These are phyloP conservation scores for Trametes hirsuta DNA, from an alignment of 1,284 basidiomycete species.

Conservation along the genomic window DNA sequence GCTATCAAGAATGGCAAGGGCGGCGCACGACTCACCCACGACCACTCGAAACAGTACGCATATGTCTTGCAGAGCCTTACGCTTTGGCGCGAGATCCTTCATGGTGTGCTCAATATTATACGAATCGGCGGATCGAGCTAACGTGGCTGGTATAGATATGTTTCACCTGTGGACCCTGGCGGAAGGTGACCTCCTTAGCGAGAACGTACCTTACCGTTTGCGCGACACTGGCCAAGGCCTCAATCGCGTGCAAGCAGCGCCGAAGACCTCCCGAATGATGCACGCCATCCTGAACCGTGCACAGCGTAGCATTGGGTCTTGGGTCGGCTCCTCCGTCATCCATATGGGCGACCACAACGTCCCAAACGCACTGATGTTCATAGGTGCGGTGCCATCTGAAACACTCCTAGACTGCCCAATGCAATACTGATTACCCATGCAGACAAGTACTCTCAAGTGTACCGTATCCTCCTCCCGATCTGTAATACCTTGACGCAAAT, in stretches of 20 bases:
- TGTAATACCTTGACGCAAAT: constrained; percentile 78
- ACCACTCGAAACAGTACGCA: constrained; percentile 79
- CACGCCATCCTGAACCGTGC: constrained; percentile 79
- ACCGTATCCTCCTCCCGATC: constrained; percentile 82
- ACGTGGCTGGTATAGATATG: constrained; percentile 59
- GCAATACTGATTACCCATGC: background rate
- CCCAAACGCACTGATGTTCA: constrained; percentile 84
- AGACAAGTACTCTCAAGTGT: constrained; percentile 88
- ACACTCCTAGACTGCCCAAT: background rate
- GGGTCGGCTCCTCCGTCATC: constrained; percentile 66
- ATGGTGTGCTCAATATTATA: constrained; percentile 50
- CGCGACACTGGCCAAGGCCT: constrained; percentile 84
- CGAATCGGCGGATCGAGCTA: background rate
- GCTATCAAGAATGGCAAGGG: constrained; percentile 78
- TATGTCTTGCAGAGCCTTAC: constrained; percentile 84
- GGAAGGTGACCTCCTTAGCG: constrained; percentile 77
- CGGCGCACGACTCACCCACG: constrained; percentile 78
- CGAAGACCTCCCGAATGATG: constrained; percentile 85
- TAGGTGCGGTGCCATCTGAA: constrained; percentile 43
- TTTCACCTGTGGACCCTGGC: constrained; percentile 82
- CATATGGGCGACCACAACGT: constrained; percentile 83
- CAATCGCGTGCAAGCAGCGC: constrained; percentile 80
- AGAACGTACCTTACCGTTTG: constrained; percentile 71
- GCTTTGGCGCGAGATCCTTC: constrained; percentile 80
- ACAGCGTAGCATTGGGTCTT: constrained; percentile 74